These are phyloP conservation scores for Orbilia oligospora DNA, from an alignment of 2,329 filamentous ascomycete genomes.

Conservation along the genomic window DNA sequence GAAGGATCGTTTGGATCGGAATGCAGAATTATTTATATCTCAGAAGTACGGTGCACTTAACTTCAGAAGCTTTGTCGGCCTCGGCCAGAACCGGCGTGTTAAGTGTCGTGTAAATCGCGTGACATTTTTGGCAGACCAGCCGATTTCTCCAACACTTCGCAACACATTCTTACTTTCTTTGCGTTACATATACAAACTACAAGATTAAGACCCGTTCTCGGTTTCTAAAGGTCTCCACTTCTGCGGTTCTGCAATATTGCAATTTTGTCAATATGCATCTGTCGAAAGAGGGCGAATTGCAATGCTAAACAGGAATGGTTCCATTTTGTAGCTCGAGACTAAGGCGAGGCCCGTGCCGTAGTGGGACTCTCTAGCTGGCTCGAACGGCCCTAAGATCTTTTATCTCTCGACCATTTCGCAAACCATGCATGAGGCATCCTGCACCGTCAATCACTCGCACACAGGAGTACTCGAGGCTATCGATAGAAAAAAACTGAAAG, in stretches of 20 bases:
- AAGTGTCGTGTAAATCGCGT: constrained; percentile 58
- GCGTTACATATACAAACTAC: too few relatives aligned
- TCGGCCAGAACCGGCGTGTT: constrained; percentile 50
- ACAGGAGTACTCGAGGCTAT: not conserved
- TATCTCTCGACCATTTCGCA: constrained; percentile 9
- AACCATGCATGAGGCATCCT: constrained; percentile 42
- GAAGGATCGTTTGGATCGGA: constrained; percentile 35
- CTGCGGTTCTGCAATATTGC: not conserved
- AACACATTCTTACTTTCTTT: constrained; percentile 10
- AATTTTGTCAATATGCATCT: not conserved
- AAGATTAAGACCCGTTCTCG: too few relatives aligned
- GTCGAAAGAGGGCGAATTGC: not conserved
- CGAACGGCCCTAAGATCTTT: not conserved
- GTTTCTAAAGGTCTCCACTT: not conserved
- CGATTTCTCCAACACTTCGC: constrained; percentile 41
- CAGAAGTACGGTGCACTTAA: not conserved
- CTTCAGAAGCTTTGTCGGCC: not conserved
- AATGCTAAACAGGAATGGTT: not conserved
- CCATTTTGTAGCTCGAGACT: not conserved
- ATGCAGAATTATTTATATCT: constrained; percentile 17
- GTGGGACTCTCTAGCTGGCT: constrained; percentile 31
- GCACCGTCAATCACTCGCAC: constrained; percentile 36
- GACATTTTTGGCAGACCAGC: constrained; percentile 18
- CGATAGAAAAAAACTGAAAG: not conserved
- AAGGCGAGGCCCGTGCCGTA: constrained; percentile 35